Evolutionary conservation across 495 filamentous ascomycete genomes (phyloP).

Genomic region (Parathielavia hyrcaniae): DNA sequence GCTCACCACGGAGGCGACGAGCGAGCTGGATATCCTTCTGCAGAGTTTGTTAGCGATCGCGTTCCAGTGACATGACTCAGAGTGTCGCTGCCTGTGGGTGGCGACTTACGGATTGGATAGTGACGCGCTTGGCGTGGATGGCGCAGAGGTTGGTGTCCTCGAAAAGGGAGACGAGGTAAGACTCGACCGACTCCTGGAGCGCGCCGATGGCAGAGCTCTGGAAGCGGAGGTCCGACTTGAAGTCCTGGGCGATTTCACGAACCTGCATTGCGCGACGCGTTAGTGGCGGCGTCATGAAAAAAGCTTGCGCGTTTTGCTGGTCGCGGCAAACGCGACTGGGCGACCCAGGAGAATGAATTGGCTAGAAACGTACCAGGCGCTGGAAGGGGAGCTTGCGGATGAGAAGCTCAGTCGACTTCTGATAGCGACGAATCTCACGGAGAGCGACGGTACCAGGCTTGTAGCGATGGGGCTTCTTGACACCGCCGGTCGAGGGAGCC

Average conservation of each 20-base stretch:
- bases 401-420: conserved; percentile 99
- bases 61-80: background rate
- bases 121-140: conserved; percentile 99
- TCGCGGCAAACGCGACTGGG: conserved; percentile 6
- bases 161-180: conserved; percentile 99
- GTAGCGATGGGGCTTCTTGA: conserved; percentile 99
- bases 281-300: conserved; percentile 24
- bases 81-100: background rate
- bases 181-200: conserved; percentile 99
- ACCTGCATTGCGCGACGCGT: conserved; percentile 43
- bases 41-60: conserved; percentile 42
- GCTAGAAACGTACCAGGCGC: conserved; percentile 62
- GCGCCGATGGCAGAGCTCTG: conserved; percentile 99
- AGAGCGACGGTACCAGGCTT: conserved; percentile 99
- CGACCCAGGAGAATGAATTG: background rate
- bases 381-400: conserved; percentile 99
- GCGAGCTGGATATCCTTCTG: conserved; percentile 95
- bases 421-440: conserved; percentile 99
- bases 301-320: background rate
- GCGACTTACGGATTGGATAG: conserved; percentile 61
- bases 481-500: conserved; percentile 57
- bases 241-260: conserved; percentile 99
- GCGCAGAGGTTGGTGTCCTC: conserved; percentile 99
- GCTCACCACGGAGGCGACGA: conserved; percentile 93
- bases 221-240: conserved; percentile 99